Evolutionary conservation across 805 yeast species (phyloP), one percentile per base, ranked within the genome.

Genomic region (Blastobotrys robertii): DNA sequence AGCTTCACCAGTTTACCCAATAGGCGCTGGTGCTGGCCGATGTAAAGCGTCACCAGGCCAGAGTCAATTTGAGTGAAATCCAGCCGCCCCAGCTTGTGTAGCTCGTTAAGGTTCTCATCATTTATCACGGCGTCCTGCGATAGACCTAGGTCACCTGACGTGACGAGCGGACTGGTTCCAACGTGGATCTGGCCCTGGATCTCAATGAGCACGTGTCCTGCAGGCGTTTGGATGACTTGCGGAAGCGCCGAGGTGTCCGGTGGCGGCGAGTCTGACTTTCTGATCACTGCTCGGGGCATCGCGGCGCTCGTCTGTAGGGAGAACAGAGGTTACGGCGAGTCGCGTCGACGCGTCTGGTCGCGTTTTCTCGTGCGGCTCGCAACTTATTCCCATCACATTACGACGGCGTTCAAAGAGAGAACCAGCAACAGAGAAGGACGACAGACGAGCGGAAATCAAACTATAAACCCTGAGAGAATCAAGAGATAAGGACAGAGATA

Each of bases 151-250:
- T 46, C 51, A 8, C 53, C 43, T 19, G 25, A 19, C 4, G 35
- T 25, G 8, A 46, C 46, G 16, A 52, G 41, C 9, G 53, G 46
- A 9, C 37, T 43, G 12, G 48, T 34, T 12, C 55, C 55, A 4
- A 48, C 50, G 30, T 52, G 44, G n/a, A 52, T 43, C 2, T 44
- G 28, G 6, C 56, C 56, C 32, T 52, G 56, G 31, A 52, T 48
- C 34, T 52, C 56, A 6, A 52, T 33, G 15, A 52, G 38, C 4
- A 50, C 53, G 2, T 45, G 31, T 3, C 56, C 56, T 6, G 56
- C 51, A 10, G 53, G 51, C 2, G 56, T 52, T n/a, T 41, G 45
- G 4, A 52, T 12, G 12, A 47, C 22, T 9, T 34, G 19, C 3
- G 54, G 55, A 10, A 51, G 11, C 33, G 30, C 6, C 25, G 25